Evolutionary conservation across 1,284 basidiomycete species (phyloP), one percentile per base, ranked within the genome.

Genomic region (Phlebopus sp.): DNA sequence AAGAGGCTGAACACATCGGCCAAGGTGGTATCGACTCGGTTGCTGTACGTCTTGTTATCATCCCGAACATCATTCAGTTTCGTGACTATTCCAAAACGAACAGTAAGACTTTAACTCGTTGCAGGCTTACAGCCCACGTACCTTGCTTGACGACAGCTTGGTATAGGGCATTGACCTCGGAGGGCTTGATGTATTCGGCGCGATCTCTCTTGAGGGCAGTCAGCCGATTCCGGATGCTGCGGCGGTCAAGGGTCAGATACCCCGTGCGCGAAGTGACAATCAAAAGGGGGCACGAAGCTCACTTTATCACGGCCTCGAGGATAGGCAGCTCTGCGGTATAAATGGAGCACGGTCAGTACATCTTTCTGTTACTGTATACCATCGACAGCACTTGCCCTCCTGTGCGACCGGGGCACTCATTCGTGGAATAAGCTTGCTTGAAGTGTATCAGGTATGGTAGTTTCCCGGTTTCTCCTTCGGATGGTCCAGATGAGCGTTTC

Each of bases 261-360:
- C 51, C 42, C 53, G 36, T 38, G 50, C 48, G 39, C 50, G 46
- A 45, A 25, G 52, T 42, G 42, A 43, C 38, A 34, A 51, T 44
- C 49, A 42, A 50, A 43, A 44, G 46, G 45, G 37, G 39, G 40
- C 43, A 52, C 41, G 51, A 44, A 43, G 69, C 78, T 49, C 59
- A 93, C 92, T 90, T 91, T 70, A 98, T 95, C 57, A 99, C 82
- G 21, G 90, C 79, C 75, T 98, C 96, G 62, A 99, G 86, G 67
- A 99, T 94, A 51, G 92, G 87, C 55, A 96, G 78, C 77, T 98
- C 86, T 90, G 62, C 50, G 50, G 46, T 55, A 65, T 56, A 63
- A 61, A 48, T 45, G 50, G 30, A 10, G 19, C 47, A 57, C 49
- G 49, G 48, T 56, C 52, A 63, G 59, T 59, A 53, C 60, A 42